Evolutionary conservation across 305 asterid genomes (phyloP).

Genomic region (Caryopteris hybrid): DNA sequence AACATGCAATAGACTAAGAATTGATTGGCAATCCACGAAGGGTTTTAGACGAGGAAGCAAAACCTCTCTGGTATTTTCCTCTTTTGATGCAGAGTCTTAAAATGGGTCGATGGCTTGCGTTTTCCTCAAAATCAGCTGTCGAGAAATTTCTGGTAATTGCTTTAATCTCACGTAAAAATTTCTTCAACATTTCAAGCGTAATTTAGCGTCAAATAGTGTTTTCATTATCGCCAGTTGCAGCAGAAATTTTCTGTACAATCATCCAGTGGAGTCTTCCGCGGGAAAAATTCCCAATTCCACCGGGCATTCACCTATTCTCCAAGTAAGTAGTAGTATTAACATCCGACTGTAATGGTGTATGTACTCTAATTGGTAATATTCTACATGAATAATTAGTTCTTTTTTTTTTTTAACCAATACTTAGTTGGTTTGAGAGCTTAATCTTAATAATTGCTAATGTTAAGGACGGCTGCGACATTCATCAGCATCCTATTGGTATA

Average conservation of each 20-base stretch:
- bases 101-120: conserved; percentile 38
- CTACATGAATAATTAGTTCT: neutral
- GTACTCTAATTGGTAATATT: neutral
- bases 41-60: conserved; percentile 2
- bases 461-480: conserved; percentile 22
- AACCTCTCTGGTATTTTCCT: neutral
- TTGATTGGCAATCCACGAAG: neutral
- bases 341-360: neutral
- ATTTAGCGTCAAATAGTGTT: neutral
- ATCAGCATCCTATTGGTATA: conserved; percentile 32
- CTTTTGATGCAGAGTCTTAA: neutral
- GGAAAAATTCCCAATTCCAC: conserved; percentile 25
- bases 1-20: too few species aligned
- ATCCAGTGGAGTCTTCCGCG: conserved; percentile 18
- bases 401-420: too few species aligned
- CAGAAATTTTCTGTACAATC: conserved; percentile 26
- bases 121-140: conserved; percentile 32
- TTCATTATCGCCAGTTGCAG: conserved; percentile 18
- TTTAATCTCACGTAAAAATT: neutral
- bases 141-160: conserved; percentile 38
- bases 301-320: conserved; percentile 28
- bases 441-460: conserved; percentile 14
- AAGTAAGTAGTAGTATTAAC: conserved; percentile 30
- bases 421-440: neutral
- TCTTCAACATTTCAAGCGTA: neutral